Percentiles rank a stretch among this genome's conserved stretches.
These are phyloP conservation scores for Xerocomus potaroensis DNA, from an alignment of 768 basidiomycete genomes.

Conservation along the genomic window DNA sequence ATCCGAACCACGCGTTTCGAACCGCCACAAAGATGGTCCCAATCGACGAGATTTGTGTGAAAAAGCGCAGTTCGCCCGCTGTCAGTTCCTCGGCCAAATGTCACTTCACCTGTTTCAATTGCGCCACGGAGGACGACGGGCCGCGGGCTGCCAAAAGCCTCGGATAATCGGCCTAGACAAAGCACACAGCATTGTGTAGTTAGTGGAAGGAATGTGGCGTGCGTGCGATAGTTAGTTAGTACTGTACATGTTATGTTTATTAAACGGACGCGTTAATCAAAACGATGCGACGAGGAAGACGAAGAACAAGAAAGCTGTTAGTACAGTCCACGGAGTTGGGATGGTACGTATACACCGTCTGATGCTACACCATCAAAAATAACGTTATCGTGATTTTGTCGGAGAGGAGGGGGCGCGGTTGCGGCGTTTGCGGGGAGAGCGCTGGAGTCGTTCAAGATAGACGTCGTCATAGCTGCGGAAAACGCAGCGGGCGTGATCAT, in stretches of 20 bases:
- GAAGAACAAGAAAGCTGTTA: slow-evolving; percentile 7
- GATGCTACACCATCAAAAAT: slow-evolving; percentile 5
- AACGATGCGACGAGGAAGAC: slow-evolving; percentile 6
- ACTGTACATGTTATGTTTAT: slow-evolving; percentile 6
- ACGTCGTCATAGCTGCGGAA: slow-evolving; percentile 62
- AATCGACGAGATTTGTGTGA: neutral
- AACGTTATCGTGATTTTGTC: slow-evolving; percentile 19
- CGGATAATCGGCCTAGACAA: slow-evolving; percentile 1
- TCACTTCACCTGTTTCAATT: neutral
- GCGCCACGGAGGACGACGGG: neutral
- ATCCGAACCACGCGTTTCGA: neutral
- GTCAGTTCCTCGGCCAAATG: neutral
- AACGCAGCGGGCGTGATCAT: slow-evolving; percentile 42
- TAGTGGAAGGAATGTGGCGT: slow-evolving; percentile 4
- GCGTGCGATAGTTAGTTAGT: slow-evolving; percentile 1
- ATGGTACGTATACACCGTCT: slow-evolving; percentile 12
- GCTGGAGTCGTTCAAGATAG: slow-evolving; percentile 46
- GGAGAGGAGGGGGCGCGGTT: slow-evolving; percentile 21
- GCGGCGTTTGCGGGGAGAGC: slow-evolving; percentile 37
- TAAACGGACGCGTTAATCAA: slow-evolving; percentile 13
- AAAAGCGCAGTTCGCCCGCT: neutral
- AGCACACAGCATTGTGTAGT: slow-evolving; percentile 10
- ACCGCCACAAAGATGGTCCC: slow-evolving; percentile 5
- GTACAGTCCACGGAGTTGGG: slow-evolving; percentile 11
- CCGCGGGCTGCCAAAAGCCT: neutral